phyloP scores from a whole-genome alignment of 768 basidiomycete species.

The Nidularia pulvinata region DNA sequence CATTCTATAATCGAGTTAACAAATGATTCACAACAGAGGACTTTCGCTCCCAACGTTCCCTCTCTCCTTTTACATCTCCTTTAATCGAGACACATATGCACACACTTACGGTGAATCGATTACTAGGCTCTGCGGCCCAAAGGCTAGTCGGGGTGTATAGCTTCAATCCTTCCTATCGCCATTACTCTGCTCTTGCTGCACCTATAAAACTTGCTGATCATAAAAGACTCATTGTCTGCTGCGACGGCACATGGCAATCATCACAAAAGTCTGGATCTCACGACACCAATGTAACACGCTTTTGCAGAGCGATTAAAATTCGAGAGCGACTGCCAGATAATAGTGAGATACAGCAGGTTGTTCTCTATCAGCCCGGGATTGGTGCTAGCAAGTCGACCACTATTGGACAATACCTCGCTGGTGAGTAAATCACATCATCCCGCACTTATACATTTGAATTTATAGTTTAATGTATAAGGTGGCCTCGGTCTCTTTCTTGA shows the following conservation, averaged over 20 bases:
- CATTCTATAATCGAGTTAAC: too few species aligned
- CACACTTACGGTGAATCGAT: too few species aligned
- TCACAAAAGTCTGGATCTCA: background rate
- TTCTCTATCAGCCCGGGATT: background rate
- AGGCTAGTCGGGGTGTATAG: too few species aligned
- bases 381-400: background rate
- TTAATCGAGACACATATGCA: too few species aligned
- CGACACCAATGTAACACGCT: background rate
- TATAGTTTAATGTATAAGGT: background rate
- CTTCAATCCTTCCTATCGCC: too few species aligned
- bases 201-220: conserved; percentile 7
- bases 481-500: background rate
- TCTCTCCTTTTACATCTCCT: too few species aligned
- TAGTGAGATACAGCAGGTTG: background rate
- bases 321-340: background rate
- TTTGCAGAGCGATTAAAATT: background rate
- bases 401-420: background rate
- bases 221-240: background rate
- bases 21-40: too few species aligned
- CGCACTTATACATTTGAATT: background rate
- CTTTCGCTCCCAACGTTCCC: too few species aligned
- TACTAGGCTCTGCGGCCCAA: too few species aligned
- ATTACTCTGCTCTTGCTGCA: background rate
- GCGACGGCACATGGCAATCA: background rate
- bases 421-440: background rate